A percentile compares a stretch with the other conserved stretches of the same genome.
Conservation (phyloP, 306 rosid genomes). For the Astragalus glycyphyllos region DNA sequence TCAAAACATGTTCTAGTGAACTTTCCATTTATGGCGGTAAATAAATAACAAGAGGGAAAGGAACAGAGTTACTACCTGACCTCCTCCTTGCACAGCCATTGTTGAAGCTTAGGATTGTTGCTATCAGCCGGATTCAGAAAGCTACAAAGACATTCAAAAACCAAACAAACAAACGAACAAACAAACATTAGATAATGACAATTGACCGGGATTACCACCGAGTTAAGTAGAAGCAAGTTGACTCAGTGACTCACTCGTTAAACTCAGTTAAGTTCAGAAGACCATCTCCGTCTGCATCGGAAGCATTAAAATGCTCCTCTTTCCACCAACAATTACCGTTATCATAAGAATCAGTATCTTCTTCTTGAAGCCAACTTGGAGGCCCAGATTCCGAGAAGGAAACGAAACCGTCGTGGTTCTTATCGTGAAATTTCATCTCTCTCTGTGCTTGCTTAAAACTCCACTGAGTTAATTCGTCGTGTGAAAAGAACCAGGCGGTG, state of each 20-base stretch:
- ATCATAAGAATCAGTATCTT: conserved; percentile 73
- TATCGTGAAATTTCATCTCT: conserved; percentile 82
- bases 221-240: too few relatives aligned
- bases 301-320: conserved; percentile 86
- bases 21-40: too few relatives aligned
- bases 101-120: conserved; percentile 71
- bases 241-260: conserved; percentile 69
- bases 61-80: conserved; percentile 56
- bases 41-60: too few relatives aligned
- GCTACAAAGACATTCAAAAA: conserved; percentile 42
- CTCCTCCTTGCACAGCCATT: conserved; percentile 90
- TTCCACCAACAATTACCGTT: conserved; percentile 93
- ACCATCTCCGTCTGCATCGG: conserved; percentile 81
- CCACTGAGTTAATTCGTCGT: conserved; percentile 80
- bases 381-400: conserved; percentile 89
- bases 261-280: conserved; percentile 79
- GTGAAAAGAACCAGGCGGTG: conserved; percentile 59
- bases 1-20: too few relatives aligned
- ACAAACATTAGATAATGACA: conserved; percentile 5
- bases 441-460: conserved; percentile 65
- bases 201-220: too few relatives aligned
- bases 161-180: not conserved
- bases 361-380: conserved; percentile 78
- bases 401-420: conserved; percentile 70
- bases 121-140: conserved; percentile 92